Percentiles rank a stretch among this genome's conserved stretches.
These are phyloP conservation scores for Fusarium lateritium DNA, from an alignment of 2,329 filamentous ascomycete species.

Conservation along the genomic window DNA sequence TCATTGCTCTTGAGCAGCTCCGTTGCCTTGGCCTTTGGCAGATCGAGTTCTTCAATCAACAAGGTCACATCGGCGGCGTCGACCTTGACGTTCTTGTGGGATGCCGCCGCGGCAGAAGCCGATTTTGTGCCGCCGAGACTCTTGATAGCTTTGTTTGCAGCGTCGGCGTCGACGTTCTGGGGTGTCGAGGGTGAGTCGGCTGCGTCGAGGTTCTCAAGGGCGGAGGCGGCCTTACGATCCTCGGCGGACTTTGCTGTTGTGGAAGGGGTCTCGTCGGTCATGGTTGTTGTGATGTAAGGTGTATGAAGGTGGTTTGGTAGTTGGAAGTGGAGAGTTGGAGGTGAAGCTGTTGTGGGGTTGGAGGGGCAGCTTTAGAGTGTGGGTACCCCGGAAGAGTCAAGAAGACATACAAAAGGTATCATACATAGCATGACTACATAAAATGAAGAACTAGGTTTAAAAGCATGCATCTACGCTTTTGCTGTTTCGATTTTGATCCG, in stretches of 20 bases:
- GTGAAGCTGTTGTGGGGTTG: conserved; percentile 35
- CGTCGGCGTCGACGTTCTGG: conserved; percentile 77
- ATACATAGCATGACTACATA: no score
- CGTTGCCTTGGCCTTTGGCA: conserved; percentile 79
- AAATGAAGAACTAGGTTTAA: no score
- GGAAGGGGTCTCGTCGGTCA: conserved; percentile 67
- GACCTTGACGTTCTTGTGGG: conserved; percentile 78
- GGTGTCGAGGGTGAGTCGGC: conserved; percentile 59
- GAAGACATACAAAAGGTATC: no score
- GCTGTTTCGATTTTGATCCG: no score
- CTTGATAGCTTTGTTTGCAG: conserved; percentile 80
- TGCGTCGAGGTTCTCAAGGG: conserved; percentile 78
- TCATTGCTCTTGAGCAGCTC: conserved; percentile 81
- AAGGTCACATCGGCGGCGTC: conserved; percentile 79
- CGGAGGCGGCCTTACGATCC: conserved; percentile 82
- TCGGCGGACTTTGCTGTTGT: conserved; percentile 75
- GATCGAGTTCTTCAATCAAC: conserved; percentile 80
- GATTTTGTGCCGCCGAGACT: conserved; percentile 62
- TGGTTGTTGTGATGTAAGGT: conserved; percentile 62
- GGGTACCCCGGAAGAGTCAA: conserved; percentile 3
- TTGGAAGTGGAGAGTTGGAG: conserved; percentile 43
- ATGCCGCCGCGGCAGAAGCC: conserved; percentile 48
- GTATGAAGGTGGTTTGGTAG: conserved; percentile 63
- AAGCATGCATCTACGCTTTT: no score
- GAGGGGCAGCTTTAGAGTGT: conserved; percentile 23